A percentile compares a stretch with the other conserved stretches of the same genome.
These are phyloP conservation scores for Pythium periplocum DNA, from an alignment of 352 stramenopile species.

Conservation along the genomic window DNA sequence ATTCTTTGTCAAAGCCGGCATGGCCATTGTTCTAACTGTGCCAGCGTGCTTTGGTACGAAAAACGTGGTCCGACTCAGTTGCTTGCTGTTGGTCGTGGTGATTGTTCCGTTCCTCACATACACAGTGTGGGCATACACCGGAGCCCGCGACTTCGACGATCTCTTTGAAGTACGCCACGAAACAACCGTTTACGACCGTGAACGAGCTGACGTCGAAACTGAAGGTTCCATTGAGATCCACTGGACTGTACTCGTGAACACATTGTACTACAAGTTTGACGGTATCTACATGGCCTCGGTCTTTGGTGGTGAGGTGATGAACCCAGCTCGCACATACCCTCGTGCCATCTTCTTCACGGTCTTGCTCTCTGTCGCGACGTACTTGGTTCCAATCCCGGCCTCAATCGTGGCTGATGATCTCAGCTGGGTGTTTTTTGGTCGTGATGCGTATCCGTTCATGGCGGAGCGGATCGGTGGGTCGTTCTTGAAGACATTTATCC, in stretches of 20 bases:
- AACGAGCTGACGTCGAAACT: slow-evolving; percentile 15
- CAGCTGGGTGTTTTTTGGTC: slow-evolving; percentile 78
- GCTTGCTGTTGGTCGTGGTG: slow-evolving; percentile 24
- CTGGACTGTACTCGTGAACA: slow-evolving; percentile 82
- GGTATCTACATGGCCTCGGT: slow-evolving; percentile 82
- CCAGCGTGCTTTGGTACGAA: slow-evolving; percentile 32
- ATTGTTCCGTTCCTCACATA: slow-evolving; percentile 87
- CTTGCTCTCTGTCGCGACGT: slow-evolving; percentile 52
- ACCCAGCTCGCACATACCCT: slow-evolving; percentile 71
- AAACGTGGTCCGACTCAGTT: slow-evolving; percentile 21
- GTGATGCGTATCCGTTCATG: slow-evolving; percentile 84
- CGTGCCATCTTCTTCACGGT: slow-evolving; percentile 72
- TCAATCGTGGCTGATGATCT: slow-evolving; percentile 65
- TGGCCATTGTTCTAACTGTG: slow-evolving; percentile 27
- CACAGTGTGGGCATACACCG: slow-evolving; percentile 33
- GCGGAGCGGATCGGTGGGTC: slow-evolving; percentile 66
- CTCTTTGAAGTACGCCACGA: slow-evolving; percentile 87
- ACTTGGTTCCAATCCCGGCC: slow-evolving; percentile 85
- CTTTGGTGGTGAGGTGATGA: slow-evolving; percentile 83
- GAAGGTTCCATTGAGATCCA: slow-evolving; percentile 24
- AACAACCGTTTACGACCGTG: slow-evolving; percentile 20
- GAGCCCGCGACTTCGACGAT: slow-evolving; percentile 64
- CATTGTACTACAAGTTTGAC: slow-evolving; percentile 93
- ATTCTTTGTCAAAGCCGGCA: slow-evolving; percentile 27
- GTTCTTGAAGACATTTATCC: slow-evolving; percentile 76